Base-by-base conservation (phyloP, 2,329 filamentous ascomycete species). In the Fusarium palustre region DNA sequence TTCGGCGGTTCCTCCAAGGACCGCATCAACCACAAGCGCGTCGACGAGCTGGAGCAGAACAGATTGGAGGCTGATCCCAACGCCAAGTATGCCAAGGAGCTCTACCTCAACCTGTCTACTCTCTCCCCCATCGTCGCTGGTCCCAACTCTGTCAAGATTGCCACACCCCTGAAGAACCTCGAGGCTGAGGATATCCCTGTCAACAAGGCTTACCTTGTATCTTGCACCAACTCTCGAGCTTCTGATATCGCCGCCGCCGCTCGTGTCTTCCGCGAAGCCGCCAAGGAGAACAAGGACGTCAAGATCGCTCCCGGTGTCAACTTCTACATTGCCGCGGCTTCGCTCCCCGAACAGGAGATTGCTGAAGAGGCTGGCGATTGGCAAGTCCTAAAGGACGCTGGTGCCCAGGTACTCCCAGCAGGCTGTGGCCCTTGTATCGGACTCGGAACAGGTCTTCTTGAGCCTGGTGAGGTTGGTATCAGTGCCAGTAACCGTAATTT, bases 261-360 rank as follows among this genome's bases (percentile, higher is more conserved):
- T 16, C 58, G 56, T 10, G 94, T 98, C 3, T 97, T 98, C 85
- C 89, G 88, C 58, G 91, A 95, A 39, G 93, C 92, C 2, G 88
- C 91, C 0, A 87, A 88, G 57, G 83, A 83, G 25, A 91, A 89
- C 16, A 82, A 85, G 57, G 80, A 88, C 8, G 86, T 92, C 22
- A 93, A 91, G 80, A 86, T 97, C 60, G 90, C 92, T 0, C 82
- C 87, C 0, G 88, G 91, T 30, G 94, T 97, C 41, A 86, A 94
- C 58, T 90, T 97, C 76, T 97, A 97, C 80, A 92, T 98, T 66
- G 92, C 94, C 0, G 94, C 95, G 1, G 95, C 95, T 1, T 97
- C 94, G 0, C 76, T 88, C 0, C 84, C 87, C 0, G 94, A 97
- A 78, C 94, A 97, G 78, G 79, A 87, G 59, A 84, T 87, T 1